A percentile compares a stretch with the other conserved stretches of the same genome.
These are phyloP conservation scores for Cladosporium sp. DNA, from an alignment of 2,329 filamentous ascomycete genomes.

Conservation along the genomic window DNA sequence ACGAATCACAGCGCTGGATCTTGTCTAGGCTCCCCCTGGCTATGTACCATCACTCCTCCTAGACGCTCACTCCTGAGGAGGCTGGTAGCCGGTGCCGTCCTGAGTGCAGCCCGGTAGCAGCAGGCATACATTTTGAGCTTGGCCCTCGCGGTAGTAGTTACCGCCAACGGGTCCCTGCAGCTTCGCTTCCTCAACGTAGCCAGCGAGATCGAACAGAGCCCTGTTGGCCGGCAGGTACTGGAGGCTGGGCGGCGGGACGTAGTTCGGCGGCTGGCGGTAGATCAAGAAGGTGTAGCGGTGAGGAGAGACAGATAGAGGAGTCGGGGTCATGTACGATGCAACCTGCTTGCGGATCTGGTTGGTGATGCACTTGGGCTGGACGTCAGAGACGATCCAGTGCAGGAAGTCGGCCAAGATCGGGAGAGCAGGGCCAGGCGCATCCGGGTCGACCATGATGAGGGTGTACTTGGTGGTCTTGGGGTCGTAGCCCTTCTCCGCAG, in stretches of 20 bases:
- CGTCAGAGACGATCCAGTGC: constrained; percentile 19
- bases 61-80: no score
- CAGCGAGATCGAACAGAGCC: constrained; percentile 18
- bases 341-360: constrained; percentile 15
- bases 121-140: background rate
- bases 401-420: constrained; percentile 17
- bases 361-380: constrained; percentile 20
- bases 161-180: constrained; percentile 17
- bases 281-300: constrained; percentile 22
- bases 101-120: background rate
- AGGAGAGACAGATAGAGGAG: constrained; percentile 15
- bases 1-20: no score
- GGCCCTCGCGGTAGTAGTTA: constrained; percentile 16
- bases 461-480: constrained; percentile 22
- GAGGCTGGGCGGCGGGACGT: constrained; percentile 15
- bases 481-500: constrained; percentile 17
- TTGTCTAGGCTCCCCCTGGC: no score
- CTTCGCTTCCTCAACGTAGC: constrained; percentile 12
- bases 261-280: constrained; percentile 21
- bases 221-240: constrained; percentile 14
- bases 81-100: background rate
- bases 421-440: constrained; percentile 17
- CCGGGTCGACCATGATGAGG: constrained; percentile 22
- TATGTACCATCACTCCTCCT: no score
- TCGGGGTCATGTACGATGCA: constrained; percentile 16